These are phyloP conservation scores for Nicotiana rustica DNA, from an alignment of 305 asterid species.

Conservation along the genomic window DNA sequence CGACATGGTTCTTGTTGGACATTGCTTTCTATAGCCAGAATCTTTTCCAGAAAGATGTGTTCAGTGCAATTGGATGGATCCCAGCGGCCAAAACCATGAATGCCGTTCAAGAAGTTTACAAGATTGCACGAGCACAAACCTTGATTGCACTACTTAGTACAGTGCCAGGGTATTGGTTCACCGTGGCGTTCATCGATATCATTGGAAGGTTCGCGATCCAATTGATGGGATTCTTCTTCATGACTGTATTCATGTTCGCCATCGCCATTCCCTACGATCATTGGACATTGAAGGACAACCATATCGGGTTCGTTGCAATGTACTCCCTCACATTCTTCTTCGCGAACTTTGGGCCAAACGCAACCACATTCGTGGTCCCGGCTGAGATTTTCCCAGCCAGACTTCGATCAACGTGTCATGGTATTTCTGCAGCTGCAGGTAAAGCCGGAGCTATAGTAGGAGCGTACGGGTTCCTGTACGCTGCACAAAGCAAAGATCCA, in stretches of 20 bases:
- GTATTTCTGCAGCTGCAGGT: background rate
- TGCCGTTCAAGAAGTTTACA: slow-evolving; percentile 23
- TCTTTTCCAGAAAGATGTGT: slow-evolving; percentile 23
- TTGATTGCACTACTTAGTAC: slow-evolving; percentile 31
- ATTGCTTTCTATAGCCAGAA: slow-evolving; percentile 28
- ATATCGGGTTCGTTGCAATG: background rate
- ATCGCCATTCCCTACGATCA: slow-evolving; percentile 15
- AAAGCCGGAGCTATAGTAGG: background rate
- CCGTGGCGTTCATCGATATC: slow-evolving; percentile 33
- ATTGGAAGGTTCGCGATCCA: background rate
- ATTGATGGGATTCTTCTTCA: slow-evolving; percentile 14
- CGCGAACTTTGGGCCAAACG: background rate
- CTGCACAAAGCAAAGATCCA: background rate
- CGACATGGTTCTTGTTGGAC: slow-evolving; percentile 53
- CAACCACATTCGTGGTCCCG: background rate
- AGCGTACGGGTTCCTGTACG: background rate
- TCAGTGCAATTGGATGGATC: slow-evolving; percentile 27
- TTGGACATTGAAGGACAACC: background rate
- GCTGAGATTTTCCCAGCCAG: slow-evolving; percentile 3
- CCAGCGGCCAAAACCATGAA: slow-evolving; percentile 23
- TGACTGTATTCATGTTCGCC: background rate
- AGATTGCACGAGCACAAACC: slow-evolving; percentile 12
- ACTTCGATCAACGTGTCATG: background rate
- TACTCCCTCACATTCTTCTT: background rate
- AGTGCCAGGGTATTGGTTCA: slow-evolving; percentile 33